Percentiles rank a stretch among this genome's conserved stretches.
These are phyloP conservation scores for Lentinus tigrinus DNA, from an alignment of 768 basidiomycete species.

Conservation along the genomic window DNA sequence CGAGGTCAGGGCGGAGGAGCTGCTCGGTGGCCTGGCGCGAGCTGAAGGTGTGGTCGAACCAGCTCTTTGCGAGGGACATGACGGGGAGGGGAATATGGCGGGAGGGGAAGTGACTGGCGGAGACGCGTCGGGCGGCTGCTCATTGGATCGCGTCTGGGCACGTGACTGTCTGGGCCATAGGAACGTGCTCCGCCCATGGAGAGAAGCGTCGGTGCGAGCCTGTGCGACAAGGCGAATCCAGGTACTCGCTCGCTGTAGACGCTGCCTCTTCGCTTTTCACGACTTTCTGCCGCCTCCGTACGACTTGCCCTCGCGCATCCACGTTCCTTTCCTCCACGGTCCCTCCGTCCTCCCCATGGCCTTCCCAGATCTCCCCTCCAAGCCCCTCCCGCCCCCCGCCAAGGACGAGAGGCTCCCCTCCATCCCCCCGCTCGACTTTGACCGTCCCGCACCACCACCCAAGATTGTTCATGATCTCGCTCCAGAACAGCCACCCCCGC, in stretches of 20 bases:
- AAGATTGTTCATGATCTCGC: conserved; percentile 19
- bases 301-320: conserved; percentile 1
- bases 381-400: conserved; percentile 30
- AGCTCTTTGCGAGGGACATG: conserved; percentile 27
- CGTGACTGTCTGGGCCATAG: conserved; percentile 7
- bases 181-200: not conserved
- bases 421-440: conserved; percentile 22
- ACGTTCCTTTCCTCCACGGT: conserved; percentile 7
- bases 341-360: conserved; percentile 11
- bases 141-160: conserved; percentile 3
- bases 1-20: conserved; percentile 53
- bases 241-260: not conserved
- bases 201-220: not conserved
- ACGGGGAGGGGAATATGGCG: not conserved
- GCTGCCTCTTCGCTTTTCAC: not conserved
- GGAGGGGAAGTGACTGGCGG: not conserved
- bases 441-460: conserved; percentile 25
- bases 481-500: conserved; percentile 2
- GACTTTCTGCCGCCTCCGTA: not conserved
- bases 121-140: conserved; percentile 2
- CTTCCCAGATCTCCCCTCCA: conserved; percentile 19
- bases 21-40: conserved; percentile 40
- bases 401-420: conserved; percentile 32
- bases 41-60: conserved; percentile 46
- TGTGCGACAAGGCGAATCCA: not conserved